Base-by-base conservation (phyloP, 192 early-diverging fungal species). In the Dissophora globulifera region DNA sequence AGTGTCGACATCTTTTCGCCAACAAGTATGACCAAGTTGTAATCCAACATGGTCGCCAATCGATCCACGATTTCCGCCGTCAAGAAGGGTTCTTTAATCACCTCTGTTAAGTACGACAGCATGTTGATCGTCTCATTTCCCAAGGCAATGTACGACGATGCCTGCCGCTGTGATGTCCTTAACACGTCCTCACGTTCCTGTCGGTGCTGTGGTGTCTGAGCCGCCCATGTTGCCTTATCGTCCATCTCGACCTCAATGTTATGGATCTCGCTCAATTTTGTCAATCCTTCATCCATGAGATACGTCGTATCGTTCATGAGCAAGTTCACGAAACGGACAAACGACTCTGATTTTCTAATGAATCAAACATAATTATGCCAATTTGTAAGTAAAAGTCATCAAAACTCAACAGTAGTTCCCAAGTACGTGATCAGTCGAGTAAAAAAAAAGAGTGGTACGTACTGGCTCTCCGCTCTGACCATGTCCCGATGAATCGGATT, bases 11-110 rank as follows among this genome's bases (percentile, higher is more conserved):
- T 95, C 59, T 91, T 90, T 10, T 95, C 94, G 0, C 97, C 97
- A 1, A 95, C 95, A 49, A 99, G 80, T 32, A 91, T 90, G 7
- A 89, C 81, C 35, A 99, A 81, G 58, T 96, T 98, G 75, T 93
- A 97, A 79, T 99, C 93, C 47, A 99, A 84, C 97, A 99, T 99
- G n/a, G 94, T 93, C 1, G 96, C 96, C 35, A 99, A 83, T 2
- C 95, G 85, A 45, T 93, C 92, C 17, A 98, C 95, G 48, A 99
- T 93, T 64, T 95, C 93, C 19, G 87, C 83, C 16, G 88, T 90
- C 83, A 96, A 81, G 82, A 99, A 99, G 7, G 95, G 93, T 29
- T 85, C 69, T 7, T 91, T 90, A 16, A 93, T 91, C 32, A 90
- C 86, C 13, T 85, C 79, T 16, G 94, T 92, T 79, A 99, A 69